Base-by-base conservation (phyloP, 164 flowering plant species). In the Amborella trichopoda region DNA sequence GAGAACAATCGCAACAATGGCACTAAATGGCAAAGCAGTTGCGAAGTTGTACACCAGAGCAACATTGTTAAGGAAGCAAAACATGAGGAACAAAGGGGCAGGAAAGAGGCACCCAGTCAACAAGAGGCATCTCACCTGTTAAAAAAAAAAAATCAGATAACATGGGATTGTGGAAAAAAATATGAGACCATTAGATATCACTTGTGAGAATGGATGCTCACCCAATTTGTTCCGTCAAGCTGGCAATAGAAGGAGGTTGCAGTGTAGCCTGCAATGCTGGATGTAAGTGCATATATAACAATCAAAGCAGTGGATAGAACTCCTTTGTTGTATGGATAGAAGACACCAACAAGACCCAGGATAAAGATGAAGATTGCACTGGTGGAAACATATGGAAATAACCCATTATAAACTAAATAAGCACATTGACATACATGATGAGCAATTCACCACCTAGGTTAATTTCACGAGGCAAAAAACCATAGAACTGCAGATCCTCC, bases 191-290 rank as follows among this genome's bases (percentile, higher is more conserved):
- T n/a, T n/a, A n/a, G n/a, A n/a, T n/a, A n/a, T n/a, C n/a, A n/a
- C n/a, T n/a, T n/a, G n/a, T n/a, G n/a, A n/a, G n/a, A n/a, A n/a
- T n/a, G n/a, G n/a, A 38, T 6, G 1, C 50, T 28, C 62, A 62
- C 70, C 70, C 70, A 66, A 45, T 66, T 61, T 16, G 66, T 58
- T 56, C 67, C 70, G 49, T 66, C 70, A 12, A 66, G 60, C 37
- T 66, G 70, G 43, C 54, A 57, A 56, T 61, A 61, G 25, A 46
- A 52, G 48, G 70, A 66, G n/a, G 67, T 59, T 23, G 67, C 59
- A 25, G 67, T 62, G 40, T 66, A 66, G 19, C 70, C 70, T 14
- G 70, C 66, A 49, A 66, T 52, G 30, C 62, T 63, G 26, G 64
- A 67, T 12, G 67, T 62, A 37, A 67, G 53, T 19, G 71, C 67